phyloP scores from a whole-genome alignment of 2,329 filamentous ascomycete species.

The Aspergillus cejpii region DNA sequence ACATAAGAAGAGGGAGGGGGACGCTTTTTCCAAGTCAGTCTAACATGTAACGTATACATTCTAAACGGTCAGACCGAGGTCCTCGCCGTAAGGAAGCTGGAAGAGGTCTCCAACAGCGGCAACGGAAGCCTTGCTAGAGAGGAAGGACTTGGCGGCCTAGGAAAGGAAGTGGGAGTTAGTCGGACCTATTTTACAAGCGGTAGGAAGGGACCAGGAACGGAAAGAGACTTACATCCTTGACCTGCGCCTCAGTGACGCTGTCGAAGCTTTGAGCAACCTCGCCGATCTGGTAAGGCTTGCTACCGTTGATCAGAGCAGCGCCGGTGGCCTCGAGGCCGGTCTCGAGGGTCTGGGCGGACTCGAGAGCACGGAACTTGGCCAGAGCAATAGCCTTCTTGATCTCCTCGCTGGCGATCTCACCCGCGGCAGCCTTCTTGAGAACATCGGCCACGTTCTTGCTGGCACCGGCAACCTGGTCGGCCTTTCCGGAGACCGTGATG shows the following conservation, averaged over 20 bases:
- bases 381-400: slow-evolving; percentile 85
- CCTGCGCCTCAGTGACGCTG: slow-evolving; percentile 70
- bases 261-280: slow-evolving; percentile 73
- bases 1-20: slow-evolving; percentile 26
- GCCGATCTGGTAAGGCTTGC: slow-evolving; percentile 76
- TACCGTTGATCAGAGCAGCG: slow-evolving; percentile 70
- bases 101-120: slow-evolving; percentile 87
- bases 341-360: slow-evolving; percentile 69
- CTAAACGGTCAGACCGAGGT: slow-evolving; percentile 92
- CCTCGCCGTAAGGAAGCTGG: slow-evolving; percentile 84
- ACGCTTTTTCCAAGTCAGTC: slow-evolving; percentile 27
- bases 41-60: slow-evolving; percentile 36
- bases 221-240: slow-evolving; percentile 66
- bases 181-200: slow-evolving; percentile 1
- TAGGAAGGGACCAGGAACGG: background rate
- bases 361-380: slow-evolving; percentile 87
- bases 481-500: slow-evolving; percentile 71
- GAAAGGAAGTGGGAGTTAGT: slow-evolving; percentile 23
- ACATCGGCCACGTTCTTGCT: slow-evolving; percentile 71
- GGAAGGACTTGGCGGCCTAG: slow-evolving; percentile 78
- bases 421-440: slow-evolving; percentile 72
- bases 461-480: slow-evolving; percentile 64
- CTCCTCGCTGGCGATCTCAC: slow-evolving; percentile 72
- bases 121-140: slow-evolving; percentile 83
- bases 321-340: slow-evolving; percentile 77